Base-by-base conservation (phyloP, 2,329 filamentous ascomycete genomes). In the Cladobotryum mycophilum region DNA sequence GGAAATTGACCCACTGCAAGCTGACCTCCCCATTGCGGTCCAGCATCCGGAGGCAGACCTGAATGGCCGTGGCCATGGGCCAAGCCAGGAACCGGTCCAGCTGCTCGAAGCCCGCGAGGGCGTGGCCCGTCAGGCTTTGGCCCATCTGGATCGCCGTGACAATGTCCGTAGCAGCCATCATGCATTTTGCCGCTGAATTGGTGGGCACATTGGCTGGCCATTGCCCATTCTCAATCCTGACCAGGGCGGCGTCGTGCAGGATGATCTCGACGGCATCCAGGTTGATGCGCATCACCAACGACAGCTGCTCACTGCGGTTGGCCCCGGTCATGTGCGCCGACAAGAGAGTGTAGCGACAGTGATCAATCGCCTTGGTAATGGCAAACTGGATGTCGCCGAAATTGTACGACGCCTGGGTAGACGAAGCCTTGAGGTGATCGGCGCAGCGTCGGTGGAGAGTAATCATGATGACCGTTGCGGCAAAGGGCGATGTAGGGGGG, bases 341-440 rank as follows among this genome's bases (percentile, higher is more conserved):
- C 11, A 49, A 6, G 5, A 52, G 13, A 9, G 34, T 48, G 3
- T 30, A 30, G 5, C 40, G 40, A 15, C 49, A 47, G n/a, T 52
- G 45, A 17, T 43, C 25, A n/a, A 52, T 18, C 17, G 45, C 41
- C 34, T 42, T 43, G 17, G 43, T 44, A 37, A 52, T 47, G 2
- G 40, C 45, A 15, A 48, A 48, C 6, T 52, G 49, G 5, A 44
- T 42, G 30, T 48, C 49, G 45, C 49, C 48, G 34, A 52, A 52
- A 15, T 37, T 25, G 20, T 52, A 41, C 3, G 40, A 48, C n/a
- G 22, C 15, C n/a, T 43, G 37, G 9, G 35, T 22, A 30, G 36
- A 37, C 9, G 45, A 43, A 14, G 45, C 25, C 33, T 37, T 30
- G 5, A 48, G 30, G 14, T 52, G 49, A n/a, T 37, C 41, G 18